Evolutionary conservation across 1,284 basidiomycete species (phyloP), one percentile per base, ranked within the genome.

Genomic region (Malassezia psittaci): DNA sequence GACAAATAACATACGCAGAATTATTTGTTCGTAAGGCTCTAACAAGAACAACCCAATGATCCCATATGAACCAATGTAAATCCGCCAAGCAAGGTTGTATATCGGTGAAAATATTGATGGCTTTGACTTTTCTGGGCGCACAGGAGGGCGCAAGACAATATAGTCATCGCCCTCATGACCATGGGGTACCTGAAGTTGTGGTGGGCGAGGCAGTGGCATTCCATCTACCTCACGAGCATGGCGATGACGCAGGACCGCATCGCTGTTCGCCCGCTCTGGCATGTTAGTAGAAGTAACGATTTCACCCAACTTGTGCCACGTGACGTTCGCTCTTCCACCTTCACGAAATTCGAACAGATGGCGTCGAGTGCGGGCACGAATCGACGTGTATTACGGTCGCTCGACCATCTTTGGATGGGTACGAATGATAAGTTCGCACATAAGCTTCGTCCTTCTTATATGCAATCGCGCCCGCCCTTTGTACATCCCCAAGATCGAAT

Each of bases 401-500:
- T 76, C 18, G 75, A 76, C 63, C 67, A 76, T 46, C 48, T 63
- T 12, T 67, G 68, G 18, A 66, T 68, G 13, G 59, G 62, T 1
- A 61, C 63, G 18, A 65, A 66, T 44, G 65, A 66, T 36, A 75
- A 75, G 45, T 68, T 71, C 44, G 64, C 63, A 47, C 57, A 62
- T 49, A 61, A 60, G 54, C 63, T 66, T 10, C 61, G 69, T 19
- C 75, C 75, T 11, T 63, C 73, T 2, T 65, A 74, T 47, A 68
- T 71, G 53, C 64, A 68, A 4, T 57, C 68, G 16, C 52, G 41
- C 39, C 69, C 71, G 35, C 59, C 62, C 39, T 76, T 69, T 50
- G 76, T 77, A 46, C 71, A 66, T 52, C 67, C 70, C 38, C 74
- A 75, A 61, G 76, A 77, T 57, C 70, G 76, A 38, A 67, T 77